Conservation (phyloP, 164 flowering plant species). For the Magnolia kwangsiensis region DNA sequence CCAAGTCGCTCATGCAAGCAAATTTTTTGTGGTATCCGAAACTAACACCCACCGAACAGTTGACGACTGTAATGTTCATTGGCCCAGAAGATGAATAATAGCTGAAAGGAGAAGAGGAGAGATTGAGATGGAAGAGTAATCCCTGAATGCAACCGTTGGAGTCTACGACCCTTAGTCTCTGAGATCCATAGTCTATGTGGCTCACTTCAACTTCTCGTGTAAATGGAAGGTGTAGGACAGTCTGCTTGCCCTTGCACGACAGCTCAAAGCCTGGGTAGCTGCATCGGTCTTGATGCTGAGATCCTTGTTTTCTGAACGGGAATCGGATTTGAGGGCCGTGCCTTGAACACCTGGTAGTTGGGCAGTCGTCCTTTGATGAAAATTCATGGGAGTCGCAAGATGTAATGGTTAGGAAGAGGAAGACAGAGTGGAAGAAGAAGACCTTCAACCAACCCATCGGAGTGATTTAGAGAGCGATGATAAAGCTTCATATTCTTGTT, state of each 20-base stretch:
- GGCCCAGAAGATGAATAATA: neutral
- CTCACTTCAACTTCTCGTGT: neutral
- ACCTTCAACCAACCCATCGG: neutral
- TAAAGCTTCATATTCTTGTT: no score
- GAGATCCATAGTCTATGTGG: neutral
- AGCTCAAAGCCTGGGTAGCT: neutral
- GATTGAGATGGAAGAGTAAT: neutral
- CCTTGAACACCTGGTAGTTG: neutral
- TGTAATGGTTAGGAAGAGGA: neutral
- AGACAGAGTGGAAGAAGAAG: neutral
- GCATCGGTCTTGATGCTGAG: no score
- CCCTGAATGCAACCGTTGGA: neutral
- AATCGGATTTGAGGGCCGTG: neutral
- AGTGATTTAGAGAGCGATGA: neutral
- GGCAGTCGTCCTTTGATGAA: neutral
- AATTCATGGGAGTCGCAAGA: neutral
- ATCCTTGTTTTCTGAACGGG: neutral
- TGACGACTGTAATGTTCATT: neutral
- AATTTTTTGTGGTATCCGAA: neutral
- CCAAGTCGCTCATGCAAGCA: neutral
- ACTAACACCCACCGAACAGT: neutral
- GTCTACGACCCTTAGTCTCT: neutral
- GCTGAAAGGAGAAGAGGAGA: slow-evolving; percentile 1
- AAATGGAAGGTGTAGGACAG: neutral
- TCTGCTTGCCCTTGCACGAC: neutral